These are phyloP conservation scores for Arabidopsis suecica DNA, from an alignment of 345 rosid species.

Conservation along the genomic window DNA sequence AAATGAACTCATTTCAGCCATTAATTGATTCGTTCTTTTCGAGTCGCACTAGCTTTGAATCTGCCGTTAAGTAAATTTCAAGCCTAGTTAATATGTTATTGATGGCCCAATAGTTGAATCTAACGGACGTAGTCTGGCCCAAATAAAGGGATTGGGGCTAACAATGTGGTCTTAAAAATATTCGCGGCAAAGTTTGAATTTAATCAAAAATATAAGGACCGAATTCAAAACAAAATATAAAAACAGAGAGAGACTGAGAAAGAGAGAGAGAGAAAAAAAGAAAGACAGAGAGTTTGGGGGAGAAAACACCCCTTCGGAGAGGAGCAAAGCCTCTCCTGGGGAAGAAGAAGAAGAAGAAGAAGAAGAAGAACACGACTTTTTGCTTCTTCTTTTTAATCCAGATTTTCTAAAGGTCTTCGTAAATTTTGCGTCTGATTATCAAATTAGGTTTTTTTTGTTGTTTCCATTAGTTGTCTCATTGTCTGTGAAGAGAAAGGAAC, in stretches of 20 bases:
- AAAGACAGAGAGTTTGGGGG: conserved; percentile 9
- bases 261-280: background rate
- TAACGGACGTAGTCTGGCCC: background rate
- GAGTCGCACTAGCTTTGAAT: too few relatives aligned
- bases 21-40: too few relatives aligned
- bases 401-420: background rate
- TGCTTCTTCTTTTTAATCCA: too few relatives aligned
- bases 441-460: background rate
- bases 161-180: background rate
- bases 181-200: background rate
- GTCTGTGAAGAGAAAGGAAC: conserved; percentile 1
- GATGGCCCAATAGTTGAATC: conserved; percentile 12
- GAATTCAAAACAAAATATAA: background rate
- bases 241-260: conserved; percentile 16
- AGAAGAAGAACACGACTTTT: conserved; percentile 6
- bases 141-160: background rate
- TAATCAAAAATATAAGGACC: background rate
- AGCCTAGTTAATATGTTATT: conserved; percentile 1
- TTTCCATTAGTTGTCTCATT: background rate
- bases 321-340: conserved; percentile 34
- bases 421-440: background rate
- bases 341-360: conserved; percentile 20
- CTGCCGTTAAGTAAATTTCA: too few relatives aligned
- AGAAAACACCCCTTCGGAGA: conserved; percentile 30
- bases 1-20: too few relatives aligned